phyloP scores from a whole-genome alignment of 2,329 filamentous ascomycete species.

The Dactylellina haptotyla region DNA sequence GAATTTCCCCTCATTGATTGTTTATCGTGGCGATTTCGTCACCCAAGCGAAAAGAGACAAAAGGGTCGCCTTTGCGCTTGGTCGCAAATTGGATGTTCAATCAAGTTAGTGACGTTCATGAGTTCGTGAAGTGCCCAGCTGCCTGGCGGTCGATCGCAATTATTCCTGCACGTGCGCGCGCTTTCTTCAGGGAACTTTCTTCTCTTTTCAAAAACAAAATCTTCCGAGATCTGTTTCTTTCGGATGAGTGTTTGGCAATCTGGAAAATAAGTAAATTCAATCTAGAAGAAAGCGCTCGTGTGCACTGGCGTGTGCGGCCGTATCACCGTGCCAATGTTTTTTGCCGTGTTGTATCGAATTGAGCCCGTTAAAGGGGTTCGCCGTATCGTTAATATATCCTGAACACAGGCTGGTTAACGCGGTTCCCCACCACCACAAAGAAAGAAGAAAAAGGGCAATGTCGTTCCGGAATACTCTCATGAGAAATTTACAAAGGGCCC shows the following conservation, averaged over 20 bases:
- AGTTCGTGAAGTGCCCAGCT: conserved; percentile 14
- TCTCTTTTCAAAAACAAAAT: too few relatives aligned
- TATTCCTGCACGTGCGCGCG: conserved; percentile 3
- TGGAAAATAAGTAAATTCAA: too few relatives aligned
- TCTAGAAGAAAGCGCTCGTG: too few relatives aligned
- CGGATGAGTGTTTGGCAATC: too few relatives aligned
- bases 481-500: too few relatives aligned
- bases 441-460: too few relatives aligned
- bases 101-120: neutral
- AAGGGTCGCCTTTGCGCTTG: neutral
- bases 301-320: too few relatives aligned
- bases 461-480: too few relatives aligned
- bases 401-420: conserved; percentile 40
- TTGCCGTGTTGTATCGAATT: too few relatives aligned
- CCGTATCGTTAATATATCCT: conserved; percentile 45
- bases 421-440: too few relatives aligned
- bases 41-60: neutral
- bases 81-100: neutral
- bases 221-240: too few relatives aligned
- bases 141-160: conserved; percentile 38
- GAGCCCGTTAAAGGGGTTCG: conserved; percentile 18
- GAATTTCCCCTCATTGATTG: neutral
- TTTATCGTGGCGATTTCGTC: neutral
- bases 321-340: neutral
- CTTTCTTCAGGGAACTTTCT: too few relatives aligned